Base-by-base conservation (phyloP, 2,329 filamentous ascomycete species). In the Cordyceps pruinosa region DNA sequence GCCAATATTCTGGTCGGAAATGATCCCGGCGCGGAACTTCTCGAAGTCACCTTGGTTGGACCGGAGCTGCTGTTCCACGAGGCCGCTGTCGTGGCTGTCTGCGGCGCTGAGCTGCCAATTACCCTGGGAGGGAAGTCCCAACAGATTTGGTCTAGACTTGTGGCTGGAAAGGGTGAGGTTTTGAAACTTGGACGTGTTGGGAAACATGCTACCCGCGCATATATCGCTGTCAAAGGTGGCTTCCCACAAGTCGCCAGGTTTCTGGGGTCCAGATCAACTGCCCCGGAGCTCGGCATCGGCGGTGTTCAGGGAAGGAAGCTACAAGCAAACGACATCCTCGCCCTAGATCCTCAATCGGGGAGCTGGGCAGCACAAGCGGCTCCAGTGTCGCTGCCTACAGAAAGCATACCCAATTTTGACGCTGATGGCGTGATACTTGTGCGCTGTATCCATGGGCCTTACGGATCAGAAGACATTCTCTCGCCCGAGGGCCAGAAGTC, bases 1-100 rank as follows among this genome's bases (percentile, higher is more conserved):
- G 83, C 80, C 2, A 87, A 87, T 60, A 70, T 79, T 19, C 72
- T 87, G 1, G 82, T 82, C 0, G 82, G 81, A 0, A 86, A 87
- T 53, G 61, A 73, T 0, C 64, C 72, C 0, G 74, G 73, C 0
- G 74, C 69, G 4, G 84, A 84, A 64, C 75, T 74, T 0, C 66
- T 87, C 0, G 84, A 87, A 62, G 81, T 85, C 25, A 86, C 83
- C 0, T 62, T 85, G 17, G 78, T 74, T 15, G 84, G 84, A 0
- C 83, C 84, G 0, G 81, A 84, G 39, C 65, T 87, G 23, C 70
- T 71, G 0, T 86, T 86, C 62, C 66, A 81, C 5, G 74, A 74
- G 2, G 69, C 77, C 13, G 82, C 82, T 2, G 69, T 83, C 1
- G 72, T 86, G 9, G 75, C 83, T 3, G 61, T 86, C 12, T 82